These are phyloP conservation scores for Pistacia atlantica DNA, from an alignment of 345 rosid genomes.

Conservation along the genomic window DNA sequence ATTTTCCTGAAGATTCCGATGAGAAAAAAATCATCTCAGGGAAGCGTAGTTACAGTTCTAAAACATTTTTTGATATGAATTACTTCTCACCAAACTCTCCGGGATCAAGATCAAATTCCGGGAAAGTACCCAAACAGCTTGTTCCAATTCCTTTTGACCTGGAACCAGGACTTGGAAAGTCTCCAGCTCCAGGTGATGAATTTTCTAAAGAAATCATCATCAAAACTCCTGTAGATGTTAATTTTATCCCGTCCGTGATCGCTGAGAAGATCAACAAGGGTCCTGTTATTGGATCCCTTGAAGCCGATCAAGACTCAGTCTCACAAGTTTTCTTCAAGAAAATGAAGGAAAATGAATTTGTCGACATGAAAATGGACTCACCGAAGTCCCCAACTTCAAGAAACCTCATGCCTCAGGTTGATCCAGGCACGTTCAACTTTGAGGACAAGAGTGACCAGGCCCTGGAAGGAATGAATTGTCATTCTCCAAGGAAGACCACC, in stretches of 20 bases:
- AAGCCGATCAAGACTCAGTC: slow-evolving; percentile 57
- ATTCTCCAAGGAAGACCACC: slow-evolving; percentile 44
- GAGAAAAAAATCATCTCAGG: slow-evolving; percentile 29
- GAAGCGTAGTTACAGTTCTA: slow-evolving; percentile 31
- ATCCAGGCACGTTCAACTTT: slow-evolving; percentile 41
- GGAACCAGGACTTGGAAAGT: slow-evolving; percentile 43
- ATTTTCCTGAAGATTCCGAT: slow-evolving; percentile 40
- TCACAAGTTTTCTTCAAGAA: slow-evolving; percentile 91
- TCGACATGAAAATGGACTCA: slow-evolving; percentile 92
- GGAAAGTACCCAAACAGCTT: slow-evolving; percentile 42
- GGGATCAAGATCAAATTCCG: slow-evolving; percentile 21
- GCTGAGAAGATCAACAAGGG: slow-evolving; percentile 38
- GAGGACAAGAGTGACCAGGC: slow-evolving; percentile 33
- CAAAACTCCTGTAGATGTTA: slow-evolving; percentile 24
- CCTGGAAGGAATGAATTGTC: slow-evolving; percentile 30
- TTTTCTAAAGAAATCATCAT: slow-evolving; percentile 15
- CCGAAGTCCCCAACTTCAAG: slow-evolving; percentile 50
- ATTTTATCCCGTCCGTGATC: slow-evolving; percentile 27
- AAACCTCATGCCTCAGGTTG: slow-evolving; percentile 41
- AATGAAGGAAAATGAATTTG: slow-evolving; percentile 79
- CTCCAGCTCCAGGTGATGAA: slow-evolving; percentile 17
- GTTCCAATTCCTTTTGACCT: slow-evolving; percentile 66
- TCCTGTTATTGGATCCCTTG: slow-evolving; percentile 26
- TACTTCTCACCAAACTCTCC: slow-evolving; percentile 51
- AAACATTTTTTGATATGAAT: slow-evolving; percentile 48